Percentiles rank a stretch among this genome's conserved stretches.
These are phyloP conservation scores for Cystofilobasidium capitatum DNA, from an alignment of 768 basidiomycete species.

Conservation along the genomic window DNA sequence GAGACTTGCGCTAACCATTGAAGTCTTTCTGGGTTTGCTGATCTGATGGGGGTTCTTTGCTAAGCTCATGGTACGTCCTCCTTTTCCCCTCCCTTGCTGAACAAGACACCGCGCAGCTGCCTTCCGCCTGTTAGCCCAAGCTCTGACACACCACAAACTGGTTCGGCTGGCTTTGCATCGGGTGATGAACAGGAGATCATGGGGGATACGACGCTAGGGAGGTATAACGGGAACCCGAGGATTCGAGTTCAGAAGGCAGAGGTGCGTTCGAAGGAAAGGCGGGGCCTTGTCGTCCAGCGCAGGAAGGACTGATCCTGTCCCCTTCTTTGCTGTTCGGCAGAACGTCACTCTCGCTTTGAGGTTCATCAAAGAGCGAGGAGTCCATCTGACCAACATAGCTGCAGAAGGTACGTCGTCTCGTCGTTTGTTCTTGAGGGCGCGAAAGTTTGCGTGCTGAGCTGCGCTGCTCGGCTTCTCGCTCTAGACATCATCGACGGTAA, in stretches of 20 bases:
- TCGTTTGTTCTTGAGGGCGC: not conserved
- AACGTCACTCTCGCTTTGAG: slow-evolving; percentile 95
- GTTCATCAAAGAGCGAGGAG: slow-evolving; percentile 85
- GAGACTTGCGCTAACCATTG: no score
- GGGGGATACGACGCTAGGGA: slow-evolving; percentile 88
- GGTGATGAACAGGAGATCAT: slow-evolving; percentile 73
- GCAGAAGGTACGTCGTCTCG: slow-evolving; percentile 8
- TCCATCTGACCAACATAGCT: slow-evolving; percentile 90
- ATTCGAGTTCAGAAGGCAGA: slow-evolving; percentile 96
- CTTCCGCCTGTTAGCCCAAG: not conserved
- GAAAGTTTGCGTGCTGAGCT: not conserved
- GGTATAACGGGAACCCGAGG: slow-evolving; percentile 78
- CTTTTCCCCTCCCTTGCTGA: no score
- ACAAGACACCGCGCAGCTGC: not conserved
- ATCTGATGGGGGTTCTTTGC: not conserved
- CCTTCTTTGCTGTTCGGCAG: slow-evolving; percentile 31
- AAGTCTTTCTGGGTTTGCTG: not conserved
- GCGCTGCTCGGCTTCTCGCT: not conserved
- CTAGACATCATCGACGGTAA: slow-evolving; percentile 98
- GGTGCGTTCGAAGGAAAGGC: slow-evolving; percentile 26
- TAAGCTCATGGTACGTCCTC: slow-evolving; percentile 10
- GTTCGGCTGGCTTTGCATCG: not conserved
- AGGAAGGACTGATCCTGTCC: not conserved
- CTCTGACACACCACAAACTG: no score
- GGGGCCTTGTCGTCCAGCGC: not conserved